A percentile compares a stretch with the other conserved stretches of the same genome.
These are phyloP conservation scores for Jimgerdemannia lactiflua DNA, from an alignment of 192 early-diverging fungal genomes.

Conservation along the genomic window DNA sequence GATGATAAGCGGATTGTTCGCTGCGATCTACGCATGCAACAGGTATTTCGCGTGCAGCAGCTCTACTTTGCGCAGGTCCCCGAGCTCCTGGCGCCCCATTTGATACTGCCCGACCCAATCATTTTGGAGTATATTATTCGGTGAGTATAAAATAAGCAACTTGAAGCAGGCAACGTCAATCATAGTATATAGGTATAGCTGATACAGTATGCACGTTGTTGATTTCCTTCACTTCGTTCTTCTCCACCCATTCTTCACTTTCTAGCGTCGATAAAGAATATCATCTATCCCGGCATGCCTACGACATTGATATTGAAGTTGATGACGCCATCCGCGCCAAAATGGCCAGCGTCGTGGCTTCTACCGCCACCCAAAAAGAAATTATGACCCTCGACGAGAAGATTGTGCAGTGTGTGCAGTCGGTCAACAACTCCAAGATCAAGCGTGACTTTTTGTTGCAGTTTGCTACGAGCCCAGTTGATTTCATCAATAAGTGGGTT, in stretches of 20 bases:
- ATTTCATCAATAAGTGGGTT: slow-evolving; percentile 92
- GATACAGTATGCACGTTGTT: too few species aligned
- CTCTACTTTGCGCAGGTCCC: slow-evolving; percentile 81
- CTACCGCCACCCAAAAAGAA: slow-evolving; percentile 43
- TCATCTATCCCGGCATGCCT: slow-evolving; percentile 74
- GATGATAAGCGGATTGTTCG: slow-evolving; percentile 88
- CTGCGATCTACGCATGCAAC: slow-evolving; percentile 70
- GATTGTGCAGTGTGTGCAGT: slow-evolving; percentile 77
- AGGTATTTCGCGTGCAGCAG: slow-evolving; percentile 64
- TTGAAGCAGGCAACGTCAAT: too few species aligned
- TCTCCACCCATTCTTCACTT: neutral
- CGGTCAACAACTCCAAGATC: slow-evolving; percentile 83
- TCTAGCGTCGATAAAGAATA: slow-evolving; percentile 70
- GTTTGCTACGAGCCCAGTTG: slow-evolving; percentile 83
- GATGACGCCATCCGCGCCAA: slow-evolving; percentile 70
- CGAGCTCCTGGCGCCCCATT: slow-evolving; percentile 72
- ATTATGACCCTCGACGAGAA: slow-evolving; percentile 47
- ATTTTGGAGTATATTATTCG: slow-evolving; percentile 87
- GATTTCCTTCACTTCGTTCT: neutral
- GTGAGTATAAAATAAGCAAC: slow-evolving; percentile 25
- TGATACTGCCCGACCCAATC: slow-evolving; percentile 83
- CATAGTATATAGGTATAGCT: too few species aligned
- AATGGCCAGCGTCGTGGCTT: slow-evolving; percentile 43
- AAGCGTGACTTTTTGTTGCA: slow-evolving; percentile 92
- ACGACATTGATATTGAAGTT: slow-evolving; percentile 90